These are phyloP conservation scores for Fusarium sterilihyphosum DNA, from an alignment of 2,329 filamentous ascomycete species.

Conservation along the genomic window DNA sequence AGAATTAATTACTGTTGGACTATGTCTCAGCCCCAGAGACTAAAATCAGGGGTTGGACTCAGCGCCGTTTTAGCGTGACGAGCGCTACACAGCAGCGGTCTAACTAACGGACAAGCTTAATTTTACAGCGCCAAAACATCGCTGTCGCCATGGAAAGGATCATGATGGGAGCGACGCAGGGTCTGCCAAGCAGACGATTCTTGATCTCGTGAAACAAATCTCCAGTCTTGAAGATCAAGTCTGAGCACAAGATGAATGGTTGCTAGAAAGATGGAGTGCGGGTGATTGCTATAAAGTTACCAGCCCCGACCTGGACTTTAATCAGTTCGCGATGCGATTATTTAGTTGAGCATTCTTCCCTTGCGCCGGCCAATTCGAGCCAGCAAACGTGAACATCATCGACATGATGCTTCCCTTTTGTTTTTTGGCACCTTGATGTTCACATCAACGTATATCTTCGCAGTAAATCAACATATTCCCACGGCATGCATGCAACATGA, in stretches of 20 bases:
- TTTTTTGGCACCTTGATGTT: too few relatives aligned
- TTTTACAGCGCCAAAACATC: neutral
- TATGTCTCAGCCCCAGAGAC: neutral
- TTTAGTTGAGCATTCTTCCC: neutral
- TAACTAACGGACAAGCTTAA: neutral
- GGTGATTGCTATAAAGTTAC: neutral
- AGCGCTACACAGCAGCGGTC: neutral
- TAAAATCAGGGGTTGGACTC: neutral
- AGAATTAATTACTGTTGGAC: neutral
- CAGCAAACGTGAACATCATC: neutral
- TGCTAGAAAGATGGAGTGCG: neutral
- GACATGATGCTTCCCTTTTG: neutral
- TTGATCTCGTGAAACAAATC: neutral
- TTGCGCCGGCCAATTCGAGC: neutral
- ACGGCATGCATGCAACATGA: neutral
- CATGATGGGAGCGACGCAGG: neutral
- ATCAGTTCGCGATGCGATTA: neutral
- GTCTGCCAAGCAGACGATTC: neutral
- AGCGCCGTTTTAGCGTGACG: neutral
- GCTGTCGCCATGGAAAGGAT: neutral
- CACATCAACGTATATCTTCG: rapidly evolving
- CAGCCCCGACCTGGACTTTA: neutral
- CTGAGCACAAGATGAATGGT: neutral
- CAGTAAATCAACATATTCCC: too few relatives aligned
- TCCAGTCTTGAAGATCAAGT: neutral